Evolutionary conservation across 2,329 filamentous ascomycete species (phyloP).

Genomic region (Bipolaris sorokiniana): DNA sequence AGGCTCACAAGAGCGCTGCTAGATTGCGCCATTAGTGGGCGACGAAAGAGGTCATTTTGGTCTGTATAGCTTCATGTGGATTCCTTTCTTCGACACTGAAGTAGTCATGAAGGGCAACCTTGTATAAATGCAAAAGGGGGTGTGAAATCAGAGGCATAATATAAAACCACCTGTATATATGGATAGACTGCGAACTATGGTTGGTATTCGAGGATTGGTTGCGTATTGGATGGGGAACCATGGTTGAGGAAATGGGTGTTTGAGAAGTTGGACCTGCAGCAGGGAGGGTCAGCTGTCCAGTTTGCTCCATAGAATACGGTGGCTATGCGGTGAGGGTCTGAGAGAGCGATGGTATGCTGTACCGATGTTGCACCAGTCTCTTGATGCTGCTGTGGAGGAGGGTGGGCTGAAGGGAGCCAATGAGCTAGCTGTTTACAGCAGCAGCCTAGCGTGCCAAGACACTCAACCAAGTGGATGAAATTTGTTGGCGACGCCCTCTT

Average conservation of each 20-base stretch:
- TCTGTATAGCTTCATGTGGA: not conserved
- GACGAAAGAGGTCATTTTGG: not conserved
- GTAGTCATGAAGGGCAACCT: not conserved
- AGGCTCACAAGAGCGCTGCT: not conserved
- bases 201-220: not conserved
- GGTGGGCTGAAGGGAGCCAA: not conserved
- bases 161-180: not conserved
- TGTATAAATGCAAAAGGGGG: not conserved
- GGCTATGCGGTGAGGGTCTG: not conserved
- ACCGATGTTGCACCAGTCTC: not conserved
- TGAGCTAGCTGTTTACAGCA: not conserved
- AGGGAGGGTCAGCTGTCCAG: not conserved
- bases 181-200: not conserved
- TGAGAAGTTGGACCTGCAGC: not conserved
- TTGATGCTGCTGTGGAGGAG: not conserved
- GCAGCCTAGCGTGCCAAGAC: conserved; percentile 15
- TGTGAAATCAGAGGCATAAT: too few relatives aligned
- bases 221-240: not conserved
- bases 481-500: conserved; percentile 15
- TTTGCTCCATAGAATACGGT: not conserved
- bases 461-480: not conserved
- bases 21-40: not conserved
- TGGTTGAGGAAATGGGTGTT: not conserved
- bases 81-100: not conserved
- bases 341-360: not conserved